A percentile compares a stretch with the other conserved stretches of the same genome.
Evolutionary conservation across 2,329 filamentous ascomycete species (phyloP).

Genomic region (Zymoseptoria brevis): DNA sequence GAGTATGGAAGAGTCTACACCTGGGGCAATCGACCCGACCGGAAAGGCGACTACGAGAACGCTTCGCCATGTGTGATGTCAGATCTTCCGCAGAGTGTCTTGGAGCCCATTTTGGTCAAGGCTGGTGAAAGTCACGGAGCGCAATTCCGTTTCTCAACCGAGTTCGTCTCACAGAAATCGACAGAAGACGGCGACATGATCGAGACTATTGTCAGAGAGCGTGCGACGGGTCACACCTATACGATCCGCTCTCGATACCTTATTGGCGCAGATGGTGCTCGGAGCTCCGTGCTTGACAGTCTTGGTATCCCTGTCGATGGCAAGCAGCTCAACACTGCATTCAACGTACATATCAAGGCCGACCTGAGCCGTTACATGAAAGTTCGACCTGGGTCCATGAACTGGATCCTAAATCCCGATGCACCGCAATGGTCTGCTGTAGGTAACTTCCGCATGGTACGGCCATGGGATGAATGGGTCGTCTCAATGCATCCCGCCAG

Average conservation of each 20-base stretch:
- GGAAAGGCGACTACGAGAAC: conserved; percentile 33
- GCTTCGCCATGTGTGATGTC: conserved; percentile 30
- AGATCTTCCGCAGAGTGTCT: conserved; percentile 33
- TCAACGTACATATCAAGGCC: conserved; percentile 40
- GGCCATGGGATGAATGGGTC: conserved; percentile 53
- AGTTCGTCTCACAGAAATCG: conserved; percentile 23
- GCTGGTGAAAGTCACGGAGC: conserved; percentile 26
- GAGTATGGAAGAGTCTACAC: conserved; percentile 37
- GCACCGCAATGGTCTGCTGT: conserved; percentile 43
- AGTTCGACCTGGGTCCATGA: conserved; percentile 46
- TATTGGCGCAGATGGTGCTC: conserved; percentile 49
- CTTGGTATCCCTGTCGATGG: conserved; percentile 39
- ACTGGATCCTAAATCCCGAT: conserved; percentile 50
- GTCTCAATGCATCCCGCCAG: conserved; percentile 33
- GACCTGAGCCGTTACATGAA: conserved; percentile 43
- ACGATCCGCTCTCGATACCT: conserved; percentile 44
- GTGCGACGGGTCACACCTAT: conserved; percentile 32
- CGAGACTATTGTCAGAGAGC: conserved; percentile 33
- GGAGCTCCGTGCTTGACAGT: conserved; percentile 36
- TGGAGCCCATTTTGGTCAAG: conserved; percentile 31
- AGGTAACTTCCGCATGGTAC: conserved; percentile 49
- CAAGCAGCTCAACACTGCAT: conserved; percentile 33
- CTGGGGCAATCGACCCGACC: conserved; percentile 36
- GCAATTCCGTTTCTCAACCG: conserved; percentile 27
- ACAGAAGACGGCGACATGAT: conserved; percentile 12